These are phyloP conservation scores for Cladosporium colombiae DNA, from an alignment of 2,329 filamentous ascomycete species.

Conservation along the genomic window DNA sequence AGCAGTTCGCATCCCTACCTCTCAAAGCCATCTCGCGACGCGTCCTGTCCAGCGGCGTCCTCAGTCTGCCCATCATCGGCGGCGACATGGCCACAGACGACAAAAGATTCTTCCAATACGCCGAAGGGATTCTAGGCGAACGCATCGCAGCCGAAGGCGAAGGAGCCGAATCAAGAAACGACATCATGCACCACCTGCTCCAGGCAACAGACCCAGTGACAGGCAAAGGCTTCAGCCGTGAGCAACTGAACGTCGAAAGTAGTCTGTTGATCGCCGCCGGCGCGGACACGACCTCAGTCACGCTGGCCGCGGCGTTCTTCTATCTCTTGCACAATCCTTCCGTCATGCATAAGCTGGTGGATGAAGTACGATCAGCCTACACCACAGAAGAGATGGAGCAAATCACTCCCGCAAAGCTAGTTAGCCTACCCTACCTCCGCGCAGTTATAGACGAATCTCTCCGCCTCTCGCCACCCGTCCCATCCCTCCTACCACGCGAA, in stretches of 20 bases:
- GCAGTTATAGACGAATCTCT: slow-evolving; percentile 52
- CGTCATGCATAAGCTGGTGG: slow-evolving; percentile 32
- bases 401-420: slow-evolving; percentile 42
- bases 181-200: slow-evolving; percentile 31
- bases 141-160: slow-evolving; percentile 1
- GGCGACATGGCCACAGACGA: slow-evolving; percentile 4
- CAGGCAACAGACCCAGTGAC: slow-evolving; percentile 36
- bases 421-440: slow-evolving; percentile 44
- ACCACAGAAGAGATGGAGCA: slow-evolving; percentile 49
- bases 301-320: slow-evolving; percentile 39
- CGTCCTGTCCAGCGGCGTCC: background rate
- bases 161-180: slow-evolving; percentile 36
- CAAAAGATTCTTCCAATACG: background rate
- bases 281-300: slow-evolving; percentile 39
- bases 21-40: background rate
- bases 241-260: slow-evolving; percentile 34
- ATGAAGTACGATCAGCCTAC: slow-evolving; percentile 46
- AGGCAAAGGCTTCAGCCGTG: slow-evolving; percentile 32
- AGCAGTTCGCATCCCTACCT: background rate
- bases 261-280: slow-evolving; percentile 37
- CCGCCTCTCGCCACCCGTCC: slow-evolving; percentile 48
- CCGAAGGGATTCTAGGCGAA: background rate
- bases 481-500: slow-evolving; percentile 38
- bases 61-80: slow-evolving; percentile 3
- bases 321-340: slow-evolving; percentile 38